Conservation (phyloP, 441 rosid genomes). For the Lagerstroemia fauriei region DNA sequence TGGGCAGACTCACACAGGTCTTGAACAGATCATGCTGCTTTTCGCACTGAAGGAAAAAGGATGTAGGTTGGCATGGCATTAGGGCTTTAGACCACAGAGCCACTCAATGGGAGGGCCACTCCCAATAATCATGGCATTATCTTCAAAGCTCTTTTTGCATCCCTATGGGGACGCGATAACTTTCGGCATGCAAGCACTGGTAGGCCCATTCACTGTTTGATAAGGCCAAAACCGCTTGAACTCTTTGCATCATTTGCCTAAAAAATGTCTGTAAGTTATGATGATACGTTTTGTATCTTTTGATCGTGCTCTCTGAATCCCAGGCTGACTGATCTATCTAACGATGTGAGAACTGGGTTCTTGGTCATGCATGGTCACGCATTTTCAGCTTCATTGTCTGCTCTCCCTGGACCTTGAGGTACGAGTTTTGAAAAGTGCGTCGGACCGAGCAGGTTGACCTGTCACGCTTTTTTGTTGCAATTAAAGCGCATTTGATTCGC, state of each 20-base stretch:
- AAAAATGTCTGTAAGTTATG: background rate
- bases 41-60: background rate
- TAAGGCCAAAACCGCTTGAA: background rate
- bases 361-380: background rate
- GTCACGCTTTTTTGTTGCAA: background rate
- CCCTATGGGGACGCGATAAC: background rate
- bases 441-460: background rate
- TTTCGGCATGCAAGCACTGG: conserved; percentile 3
- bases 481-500: background rate
- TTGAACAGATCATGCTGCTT: no score
- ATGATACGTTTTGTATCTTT: background rate
- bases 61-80: background rate
- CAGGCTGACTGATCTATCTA: background rate
- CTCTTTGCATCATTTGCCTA: background rate
- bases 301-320: background rate
- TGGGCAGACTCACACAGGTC: no score
- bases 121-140: conserved; percentile 2
- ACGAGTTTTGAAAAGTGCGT: background rate
- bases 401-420: background rate
- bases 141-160: background rate
- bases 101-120: background rate
- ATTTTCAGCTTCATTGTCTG: background rate
- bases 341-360: background rate
- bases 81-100: background rate
- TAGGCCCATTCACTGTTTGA: background rate